Conservation (phyloP, 2,329 filamentous ascomycete species). For the Trichoderma citrinoviride region DNA sequence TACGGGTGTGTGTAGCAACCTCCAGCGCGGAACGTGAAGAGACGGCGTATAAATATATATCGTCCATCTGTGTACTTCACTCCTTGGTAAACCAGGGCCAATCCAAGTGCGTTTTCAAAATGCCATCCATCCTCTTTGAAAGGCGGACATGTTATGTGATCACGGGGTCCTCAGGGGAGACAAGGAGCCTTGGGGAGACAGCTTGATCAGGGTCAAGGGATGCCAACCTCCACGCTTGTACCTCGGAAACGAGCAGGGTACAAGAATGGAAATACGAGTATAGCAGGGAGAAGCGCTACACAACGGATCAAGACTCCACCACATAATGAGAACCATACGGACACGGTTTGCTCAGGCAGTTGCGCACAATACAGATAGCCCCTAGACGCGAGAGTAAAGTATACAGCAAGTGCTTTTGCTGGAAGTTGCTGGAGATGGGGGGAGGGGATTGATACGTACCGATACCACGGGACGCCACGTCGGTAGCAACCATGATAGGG, state of each 20-base stretch:
- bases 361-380: constrained; percentile 85
- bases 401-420: constrained; percentile 58
- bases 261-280: constrained; percentile 75
- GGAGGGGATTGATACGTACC: constrained; percentile 76
- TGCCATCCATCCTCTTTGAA: constrained; percentile 46
- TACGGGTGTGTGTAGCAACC: constrained; percentile 55
- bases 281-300: constrained; percentile 53
- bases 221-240: constrained; percentile 76
- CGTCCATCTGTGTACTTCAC: constrained; percentile 51
- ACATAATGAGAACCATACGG: constrained; percentile 72
- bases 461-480: constrained; percentile 99
- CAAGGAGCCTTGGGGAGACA: constrained; percentile 57
- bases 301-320: constrained; percentile 76
- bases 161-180: constrained; percentile 53
- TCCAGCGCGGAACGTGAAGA: constrained; percentile 53
- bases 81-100: constrained; percentile 55
- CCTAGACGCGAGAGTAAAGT: constrained; percentile 91
- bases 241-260: constrained; percentile 57
- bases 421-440: constrained; percentile 50
- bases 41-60: constrained; percentile 50
- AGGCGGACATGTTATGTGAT: constrained; percentile 43
- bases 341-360: constrained; percentile 85
- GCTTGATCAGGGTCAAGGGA: constrained; percentile 75
- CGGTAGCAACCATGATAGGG: constrained; percentile 99
- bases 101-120: constrained; percentile 55